phyloP scores from a whole-genome alignment of 306 rosid species.

The Benincasa hispida region DNA sequence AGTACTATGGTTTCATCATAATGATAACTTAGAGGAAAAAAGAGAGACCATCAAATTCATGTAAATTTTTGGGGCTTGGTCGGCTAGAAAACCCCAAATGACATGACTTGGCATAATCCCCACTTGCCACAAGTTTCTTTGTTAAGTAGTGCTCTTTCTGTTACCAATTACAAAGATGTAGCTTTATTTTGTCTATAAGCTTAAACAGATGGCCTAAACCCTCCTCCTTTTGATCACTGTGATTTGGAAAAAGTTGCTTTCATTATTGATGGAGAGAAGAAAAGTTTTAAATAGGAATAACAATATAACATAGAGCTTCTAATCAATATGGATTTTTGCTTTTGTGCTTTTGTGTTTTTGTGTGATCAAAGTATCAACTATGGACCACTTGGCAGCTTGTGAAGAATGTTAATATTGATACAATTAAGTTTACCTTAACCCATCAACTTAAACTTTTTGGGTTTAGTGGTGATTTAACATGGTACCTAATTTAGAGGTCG shows the following conservation, averaged over 20 bases:
- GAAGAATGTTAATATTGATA: not conserved
- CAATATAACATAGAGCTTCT: not conserved
- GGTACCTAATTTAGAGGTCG: not conserved
- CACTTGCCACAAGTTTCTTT: not conserved
- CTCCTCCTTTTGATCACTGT: not conserved
- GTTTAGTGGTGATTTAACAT: too few species aligned
- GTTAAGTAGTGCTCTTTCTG: not conserved
- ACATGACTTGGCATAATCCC: constrained; percentile 10
- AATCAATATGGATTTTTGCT: not conserved
- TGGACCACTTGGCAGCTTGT: not conserved
- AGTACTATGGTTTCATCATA: not conserved
- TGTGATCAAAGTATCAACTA: not conserved
- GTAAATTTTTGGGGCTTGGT: not conserved
- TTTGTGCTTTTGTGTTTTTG: not conserved
- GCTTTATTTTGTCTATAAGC: not conserved
- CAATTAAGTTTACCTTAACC: not conserved
- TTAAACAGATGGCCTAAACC: not conserved
- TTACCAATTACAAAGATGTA: not conserved
- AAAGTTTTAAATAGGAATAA: not conserved
- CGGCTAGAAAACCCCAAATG: constrained; percentile 7
- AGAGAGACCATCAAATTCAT: not conserved
- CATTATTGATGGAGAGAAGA: not conserved
- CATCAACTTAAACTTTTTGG: too few species aligned
- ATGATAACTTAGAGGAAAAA: not conserved
- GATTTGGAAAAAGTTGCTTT: not conserved